Base-by-base conservation (phyloP, 2,329 filamentous ascomycete genomes). In the Exophiala mesophila region DNA sequence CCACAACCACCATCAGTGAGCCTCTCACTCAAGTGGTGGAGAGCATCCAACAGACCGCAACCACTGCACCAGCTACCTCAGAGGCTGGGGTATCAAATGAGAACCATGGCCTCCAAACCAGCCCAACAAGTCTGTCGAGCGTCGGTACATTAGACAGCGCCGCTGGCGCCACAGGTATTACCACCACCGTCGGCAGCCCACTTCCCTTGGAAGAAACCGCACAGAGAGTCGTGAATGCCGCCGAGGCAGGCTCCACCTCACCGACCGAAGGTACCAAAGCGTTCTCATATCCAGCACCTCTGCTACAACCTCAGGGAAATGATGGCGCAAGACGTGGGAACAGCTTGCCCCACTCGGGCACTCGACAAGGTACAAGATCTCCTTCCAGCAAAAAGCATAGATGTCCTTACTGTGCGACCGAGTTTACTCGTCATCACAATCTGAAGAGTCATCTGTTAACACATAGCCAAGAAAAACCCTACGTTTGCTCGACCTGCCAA, bases 391-490 rank as follows among this genome's bases (percentile, higher is more conserved):
- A 95, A 69, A 90, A 92, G 59, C 90, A 98, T 69, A 94, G 92
- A 64, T 98, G 92, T 60, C 90, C 88, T 1, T 95, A 94, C 63
- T 98, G 92, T 72, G 80, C 88, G 28, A 96, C 92, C 4, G 92
- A 95, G 59, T 98, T 98, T 56, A 98, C 92, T 19, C 80, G 92
- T 32, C 92, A 97, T 61, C 92, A 97, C 63, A 97, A 98, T 59
- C 77, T 97, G 19, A 98, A 97, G 69, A 96, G 88, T 55, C 92
- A 98, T 68, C 76, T 98, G 44, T 78, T 98, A 61, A 97, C 92
- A 1, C 92, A 97, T 65, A 96, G 89, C 58, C 90, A 98, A 71
- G 92, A 98, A 65, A 98, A 98, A 66, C 92, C 92, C 0, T 98
- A 92, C 60, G 79, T 92, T 19, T 98, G 92, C 61, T 82, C 87